Evolutionary conservation across 225 moss, liverwort and hornwort species (phyloP), one percentile per base, ranked within the genome.

Genomic region (Physcomitrium patens): DNA sequence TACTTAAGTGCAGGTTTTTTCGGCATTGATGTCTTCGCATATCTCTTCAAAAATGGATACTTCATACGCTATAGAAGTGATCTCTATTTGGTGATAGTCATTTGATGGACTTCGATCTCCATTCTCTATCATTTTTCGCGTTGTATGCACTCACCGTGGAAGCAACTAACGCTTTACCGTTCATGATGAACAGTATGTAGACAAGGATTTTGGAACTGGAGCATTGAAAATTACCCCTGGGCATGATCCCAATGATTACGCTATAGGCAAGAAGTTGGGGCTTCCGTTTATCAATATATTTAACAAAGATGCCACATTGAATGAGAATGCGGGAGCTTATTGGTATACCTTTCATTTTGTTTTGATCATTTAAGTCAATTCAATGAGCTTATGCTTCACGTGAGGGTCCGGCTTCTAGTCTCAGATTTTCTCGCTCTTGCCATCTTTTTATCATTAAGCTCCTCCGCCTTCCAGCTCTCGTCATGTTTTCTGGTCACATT

Each of bases 211-310:
- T 71, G 95, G 95, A 79, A 95, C 95, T 18, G 92, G 92, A 78
- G 95, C 89, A 11, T 82, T 95, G 83, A 95, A 95, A 77, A 95
- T 95, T 62, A 95, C 92, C 15, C 95, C 95, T 51, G 95, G 95
- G 65, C 95, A 95, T 80, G 95, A 95, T 78, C 95, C 89, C 49
- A 95, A 92, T 70, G 95, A 95, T 76, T 95, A 92, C 20, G 86
- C 89, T 61, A 92, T 95, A 64, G 92, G 95, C 62, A 85, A 89
- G 78, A 91, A 91, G 77, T 68, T 89, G 46, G 95, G 92, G 12
- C 86, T 95, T 67, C 92, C 95, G 10, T 81, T 88, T 63, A 91
- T 95, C 66, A 95, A 92, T 66, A 92, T 95, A 72, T 77, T 95
- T 67, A 95, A 95, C 73, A 95, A 92, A 50, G 95, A 95, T 80